These are phyloP conservation scores for Amanita pallidorosea DNA, from an alignment of 768 basidiomycete species.

Conservation along the genomic window DNA sequence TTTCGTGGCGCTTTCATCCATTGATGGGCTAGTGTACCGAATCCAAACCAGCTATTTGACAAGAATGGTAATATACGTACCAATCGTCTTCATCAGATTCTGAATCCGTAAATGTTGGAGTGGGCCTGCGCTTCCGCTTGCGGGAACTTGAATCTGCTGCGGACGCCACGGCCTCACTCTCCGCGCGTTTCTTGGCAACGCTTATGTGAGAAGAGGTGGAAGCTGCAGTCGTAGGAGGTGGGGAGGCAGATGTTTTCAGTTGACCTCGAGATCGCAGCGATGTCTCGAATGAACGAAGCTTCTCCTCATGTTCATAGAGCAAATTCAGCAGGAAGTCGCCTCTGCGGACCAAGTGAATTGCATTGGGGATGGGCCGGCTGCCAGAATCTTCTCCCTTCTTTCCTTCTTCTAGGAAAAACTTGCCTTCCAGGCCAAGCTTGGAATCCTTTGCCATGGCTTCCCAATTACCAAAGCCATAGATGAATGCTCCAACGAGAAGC, in stretches of 20 bases:
- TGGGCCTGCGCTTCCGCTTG: constrained; percentile 88
- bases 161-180: constrained; percentile 77
- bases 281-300: constrained; percentile 80
- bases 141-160: constrained; percentile 59
- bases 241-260: constrained; percentile 63
- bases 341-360: constrained; percentile 94
- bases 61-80: constrained; percentile 30
- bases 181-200: constrained; percentile 64
- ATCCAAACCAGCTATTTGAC: constrained; percentile 5
- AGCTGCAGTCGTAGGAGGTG: constrained; percentile 60
- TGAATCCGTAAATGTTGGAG: constrained; percentile 93
- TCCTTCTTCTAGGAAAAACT: constrained; percentile 97
- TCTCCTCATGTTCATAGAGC: constrained; percentile 82
- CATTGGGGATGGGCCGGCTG: constrained; percentile 87
- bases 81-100: constrained; percentile 80
- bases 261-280: constrained; percentile 63
- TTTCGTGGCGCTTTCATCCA: constrained; percentile 90
- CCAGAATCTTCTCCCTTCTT: constrained; percentile 87
- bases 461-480: constrained; percentile 96
- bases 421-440: constrained; percentile 73
- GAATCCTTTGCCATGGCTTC: constrained; percentile 88
- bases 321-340: constrained; percentile 88
- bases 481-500: constrained; percentile 86
- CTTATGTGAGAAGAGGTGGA: constrained; percentile 55
- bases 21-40: constrained; percentile 58